These are phyloP conservation scores for Lentinus brumalis DNA, from an alignment of 768 basidiomycete species.

Conservation along the genomic window DNA sequence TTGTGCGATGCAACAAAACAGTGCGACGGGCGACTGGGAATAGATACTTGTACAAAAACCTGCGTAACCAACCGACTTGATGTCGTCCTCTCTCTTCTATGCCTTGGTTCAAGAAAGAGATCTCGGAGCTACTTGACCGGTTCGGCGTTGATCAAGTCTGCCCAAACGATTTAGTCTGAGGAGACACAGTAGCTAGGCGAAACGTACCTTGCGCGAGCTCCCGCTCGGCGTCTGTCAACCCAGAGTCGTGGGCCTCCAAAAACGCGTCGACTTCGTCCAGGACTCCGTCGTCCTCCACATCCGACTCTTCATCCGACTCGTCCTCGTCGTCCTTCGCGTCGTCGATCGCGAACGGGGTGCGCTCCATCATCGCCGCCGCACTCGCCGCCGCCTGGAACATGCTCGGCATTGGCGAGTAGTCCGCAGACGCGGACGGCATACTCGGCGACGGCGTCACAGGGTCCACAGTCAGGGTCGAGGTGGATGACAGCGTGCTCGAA, in stretches of 20 bases:
- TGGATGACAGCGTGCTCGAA: slow-evolving; percentile 27
- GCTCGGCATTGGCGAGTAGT: slow-evolving; percentile 54
- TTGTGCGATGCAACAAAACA: slow-evolving; percentile 17
- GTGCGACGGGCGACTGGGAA: slow-evolving; percentile 18
- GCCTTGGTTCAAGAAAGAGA: neutral
- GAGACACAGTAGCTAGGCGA: neutral
- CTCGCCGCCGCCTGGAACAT: slow-evolving; percentile 77
- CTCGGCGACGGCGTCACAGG: slow-evolving; percentile 20
- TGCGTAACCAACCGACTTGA: no score
- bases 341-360: slow-evolving; percentile 97
- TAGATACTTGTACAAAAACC: slow-evolving; percentile 19
- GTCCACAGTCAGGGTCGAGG: slow-evolving; percentile 56
- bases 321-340: slow-evolving; percentile 87
- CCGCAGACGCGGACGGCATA: slow-evolving; percentile 21
- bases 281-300: slow-evolving; percentile 68
- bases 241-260: slow-evolving; percentile 90
- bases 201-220: slow-evolving; percentile 71
- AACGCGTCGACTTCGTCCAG: slow-evolving; percentile 96
- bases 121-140: slow-evolving; percentile 44
- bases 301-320: slow-evolving; percentile 50
- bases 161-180: neutral
- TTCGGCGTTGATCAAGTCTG: slow-evolving; percentile 63
- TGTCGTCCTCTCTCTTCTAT: neutral
- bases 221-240: slow-evolving; percentile 78
- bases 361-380: slow-evolving; percentile 78